These are phyloP conservation scores for Juglanconis oblonga DNA, from an alignment of 2,329 filamentous ascomycete genomes.

Conservation along the genomic window DNA sequence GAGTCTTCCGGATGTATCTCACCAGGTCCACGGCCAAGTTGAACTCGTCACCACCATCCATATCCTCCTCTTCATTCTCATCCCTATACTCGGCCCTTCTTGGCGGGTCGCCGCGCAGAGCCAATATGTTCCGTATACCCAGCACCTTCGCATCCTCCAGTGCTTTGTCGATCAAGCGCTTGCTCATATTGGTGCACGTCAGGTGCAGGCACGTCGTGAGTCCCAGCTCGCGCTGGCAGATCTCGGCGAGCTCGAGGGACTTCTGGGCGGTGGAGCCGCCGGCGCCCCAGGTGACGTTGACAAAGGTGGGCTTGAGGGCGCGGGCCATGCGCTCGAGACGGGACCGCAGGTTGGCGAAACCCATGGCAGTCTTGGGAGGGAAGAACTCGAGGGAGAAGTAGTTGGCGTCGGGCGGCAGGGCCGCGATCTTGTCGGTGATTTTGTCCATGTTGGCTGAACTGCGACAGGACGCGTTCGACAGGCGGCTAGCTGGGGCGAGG, in stretches of 20 bases:
- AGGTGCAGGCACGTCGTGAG: conserved; percentile 94
- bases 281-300: conserved; percentile 97
- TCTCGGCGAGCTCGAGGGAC: conserved; percentile 89
- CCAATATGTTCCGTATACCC: conserved; percentile 91
- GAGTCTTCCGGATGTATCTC: conserved; percentile 76
- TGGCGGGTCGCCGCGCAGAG: conserved; percentile 86
- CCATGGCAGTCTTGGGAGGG: conserved; percentile 94
- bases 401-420: conserved; percentile 73
- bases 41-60: conserved; percentile 77
- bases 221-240: conserved; percentile 88
- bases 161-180: conserved; percentile 78
- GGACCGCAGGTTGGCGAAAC: conserved; percentile 88
- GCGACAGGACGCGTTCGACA: background rate
- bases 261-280: conserved; percentile 89
- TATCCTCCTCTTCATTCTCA: conserved; percentile 56
- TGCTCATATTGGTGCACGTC: conserved; percentile 97
- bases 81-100: conserved; percentile 80
- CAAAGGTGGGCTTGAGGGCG: conserved; percentile 85
- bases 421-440: conserved; percentile 93
- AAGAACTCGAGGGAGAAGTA: conserved; percentile 99
- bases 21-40: conserved; percentile 88
- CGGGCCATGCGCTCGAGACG: conserved; percentile 94
- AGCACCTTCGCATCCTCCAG: conserved; percentile 86
- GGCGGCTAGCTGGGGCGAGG: background rate
- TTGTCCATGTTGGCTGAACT: conserved; percentile 61